Percentiles rank a stretch among this genome's conserved stretches.
phyloP scores from a whole-genome alignment of 306 rosid genomes.

The Malus sylvestris region DNA sequence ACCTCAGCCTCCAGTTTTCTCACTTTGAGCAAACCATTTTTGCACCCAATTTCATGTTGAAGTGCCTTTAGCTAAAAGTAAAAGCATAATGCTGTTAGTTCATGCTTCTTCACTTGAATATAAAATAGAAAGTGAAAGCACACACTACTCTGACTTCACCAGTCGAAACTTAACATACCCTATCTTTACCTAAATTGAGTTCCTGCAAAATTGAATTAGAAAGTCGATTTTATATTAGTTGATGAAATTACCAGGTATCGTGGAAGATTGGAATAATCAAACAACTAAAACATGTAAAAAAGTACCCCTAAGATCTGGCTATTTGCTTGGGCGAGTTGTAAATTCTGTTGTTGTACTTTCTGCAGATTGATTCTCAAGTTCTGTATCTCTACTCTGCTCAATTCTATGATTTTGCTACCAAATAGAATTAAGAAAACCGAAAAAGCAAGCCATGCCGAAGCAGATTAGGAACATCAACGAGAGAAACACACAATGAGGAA shows the following conservation, averaged over 20 bases:
- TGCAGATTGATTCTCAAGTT: conserved; percentile 48
- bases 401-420: conserved; percentile 50
- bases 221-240: not conserved
- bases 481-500: conserved; percentile 3
- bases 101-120: not conserved
- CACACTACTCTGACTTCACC: conserved; percentile 15
- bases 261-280: not conserved
- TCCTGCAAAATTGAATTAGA: conserved; percentile 51
- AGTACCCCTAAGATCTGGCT: conserved; percentile 61
- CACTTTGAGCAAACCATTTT: conserved; percentile 51
- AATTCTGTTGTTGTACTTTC: conserved; percentile 62
- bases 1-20: conserved; percentile 47
- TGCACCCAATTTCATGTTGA: conserved; percentile 67
- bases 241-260: not conserved
- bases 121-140: not conserved
- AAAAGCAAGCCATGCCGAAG: not conserved
- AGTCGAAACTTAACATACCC: conserved; percentile 45
- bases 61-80: conserved; percentile 49
- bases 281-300: not conserved
- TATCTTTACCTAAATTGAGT: conserved; percentile 57
- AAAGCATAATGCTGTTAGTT: conserved; percentile 10
- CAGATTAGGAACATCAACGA: not conserved
- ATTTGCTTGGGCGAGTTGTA: conserved; percentile 63
- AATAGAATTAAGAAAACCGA: conserved; percentile 22
- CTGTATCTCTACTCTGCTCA: conserved; percentile 45